phyloP scores from a whole-genome alignment of 306 rosid species.

The Fagus sylvatica region DNA sequence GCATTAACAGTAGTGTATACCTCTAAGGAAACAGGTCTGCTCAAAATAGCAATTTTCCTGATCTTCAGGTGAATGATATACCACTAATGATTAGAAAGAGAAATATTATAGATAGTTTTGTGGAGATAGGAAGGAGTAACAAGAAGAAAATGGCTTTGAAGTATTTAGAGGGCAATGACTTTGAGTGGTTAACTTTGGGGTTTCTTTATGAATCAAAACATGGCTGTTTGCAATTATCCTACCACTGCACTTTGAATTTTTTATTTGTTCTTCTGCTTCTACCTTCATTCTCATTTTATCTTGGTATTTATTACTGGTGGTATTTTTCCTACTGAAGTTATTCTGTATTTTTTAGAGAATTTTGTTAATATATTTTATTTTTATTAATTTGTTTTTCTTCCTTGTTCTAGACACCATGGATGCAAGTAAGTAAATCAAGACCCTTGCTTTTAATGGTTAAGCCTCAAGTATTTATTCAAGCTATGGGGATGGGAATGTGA shows the following conservation, averaged over 20 bases:
- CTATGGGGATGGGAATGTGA: constrained; percentile 8
- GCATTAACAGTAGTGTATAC: background rate
- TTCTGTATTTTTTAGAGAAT: background rate
- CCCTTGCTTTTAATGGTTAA: background rate
- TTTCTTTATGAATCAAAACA: background rate
- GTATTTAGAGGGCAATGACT: background rate
- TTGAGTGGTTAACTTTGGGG: background rate
- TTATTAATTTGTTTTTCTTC: background rate
- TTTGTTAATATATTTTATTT: background rate
- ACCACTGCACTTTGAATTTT: background rate
- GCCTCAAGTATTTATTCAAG: constrained; percentile 1
- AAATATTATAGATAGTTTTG: background rate
- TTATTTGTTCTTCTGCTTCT: background rate
- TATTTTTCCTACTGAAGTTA: background rate
- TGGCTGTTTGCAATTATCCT: background rate
- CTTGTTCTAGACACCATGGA: constrained; percentile 11
- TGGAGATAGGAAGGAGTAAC: background rate
- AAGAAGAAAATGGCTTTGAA: background rate
- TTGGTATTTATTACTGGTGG: background rate
- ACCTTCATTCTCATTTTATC: no score
- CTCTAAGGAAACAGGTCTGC: background rate
- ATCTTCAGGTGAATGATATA: background rate
- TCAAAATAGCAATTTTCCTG: background rate
- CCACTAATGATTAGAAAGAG: background rate
- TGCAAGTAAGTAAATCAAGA: constrained; percentile 8